A percentile compares a stretch with the other conserved stretches of the same genome.
Evolutionary conservation across 805 yeast species (phyloP).

Genomic region (Debaryomyces tyrocola): DNA sequence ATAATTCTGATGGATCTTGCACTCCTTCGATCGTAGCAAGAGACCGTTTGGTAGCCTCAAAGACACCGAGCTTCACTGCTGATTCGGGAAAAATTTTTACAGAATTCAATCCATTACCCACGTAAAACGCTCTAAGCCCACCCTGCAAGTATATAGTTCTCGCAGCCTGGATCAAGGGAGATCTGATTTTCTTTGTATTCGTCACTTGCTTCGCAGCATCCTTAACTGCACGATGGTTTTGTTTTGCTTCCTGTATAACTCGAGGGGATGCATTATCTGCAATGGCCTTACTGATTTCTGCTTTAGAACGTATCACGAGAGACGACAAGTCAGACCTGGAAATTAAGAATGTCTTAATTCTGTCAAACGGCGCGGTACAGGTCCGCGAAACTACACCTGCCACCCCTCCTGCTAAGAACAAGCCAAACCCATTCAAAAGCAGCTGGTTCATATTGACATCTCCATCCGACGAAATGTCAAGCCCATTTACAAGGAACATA

Average conservation of each 20-base stretch:
- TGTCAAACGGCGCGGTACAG: conserved; percentile 94
- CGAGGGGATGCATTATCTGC: conserved; percentile 35
- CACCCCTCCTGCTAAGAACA: conserved; percentile 90
- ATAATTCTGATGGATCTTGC: conserved; percentile 64
- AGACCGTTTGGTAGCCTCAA: conserved; percentile 79
- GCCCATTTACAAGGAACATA: conserved; percentile 72
- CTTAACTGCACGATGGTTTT: conserved; percentile 17
- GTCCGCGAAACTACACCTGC: conserved; percentile 96
- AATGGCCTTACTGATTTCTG: conserved; percentile 37
- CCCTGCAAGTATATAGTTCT: conserved; percentile 82
- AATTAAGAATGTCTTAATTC: conserved; percentile 89
- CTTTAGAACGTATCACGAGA: conserved; percentile 60
- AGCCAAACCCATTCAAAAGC: conserved; percentile 80
- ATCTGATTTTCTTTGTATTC: conserved; percentile 53
- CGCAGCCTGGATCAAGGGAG: conserved; percentile 81
- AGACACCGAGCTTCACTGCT: conserved; percentile 95
- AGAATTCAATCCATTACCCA: conserved; percentile 91
- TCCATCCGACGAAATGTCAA: conserved; percentile 85
- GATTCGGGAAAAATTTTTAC: conserved; percentile 94
- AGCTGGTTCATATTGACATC: conserved; percentile 84
- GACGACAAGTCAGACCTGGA: conserved; percentile 84
- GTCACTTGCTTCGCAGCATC: conserved; percentile 30
- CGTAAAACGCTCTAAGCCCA: conserved; percentile 84
- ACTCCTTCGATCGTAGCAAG: conserved; percentile 77
- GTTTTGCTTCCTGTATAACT: conserved; percentile 25